Base-by-base conservation (phyloP, 1,139 yeast genomes). In the Candida sp. region DNA sequence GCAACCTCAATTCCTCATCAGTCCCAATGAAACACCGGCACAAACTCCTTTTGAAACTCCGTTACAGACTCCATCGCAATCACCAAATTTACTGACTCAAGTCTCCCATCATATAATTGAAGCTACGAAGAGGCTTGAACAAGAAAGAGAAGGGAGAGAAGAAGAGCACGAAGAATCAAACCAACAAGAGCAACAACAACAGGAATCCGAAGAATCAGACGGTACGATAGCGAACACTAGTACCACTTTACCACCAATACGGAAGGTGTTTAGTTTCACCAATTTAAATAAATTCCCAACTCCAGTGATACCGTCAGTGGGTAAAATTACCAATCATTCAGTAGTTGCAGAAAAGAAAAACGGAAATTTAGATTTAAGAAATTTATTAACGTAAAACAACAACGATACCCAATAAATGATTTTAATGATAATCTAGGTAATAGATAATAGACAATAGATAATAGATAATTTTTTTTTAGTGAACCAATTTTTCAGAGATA, bases 201-300 rank as follows among this genome's bases (percentile, higher is more conserved):
- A n/a, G n/a, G n/a, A n/a, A n/a, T n/a, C n/a, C n/a, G n/a, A n/a
- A n/a, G n/a, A n/a, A n/a, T 9, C 33, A 5, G 19, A 55, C 29
- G 52, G 52, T 35, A 59, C 66, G 46, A 73, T 73, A 37, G 76
- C 78, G 5, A 63, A 66, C 41, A 62, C 63, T 15, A 75, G 77
- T 9, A 71, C 75, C 2, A 64, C 59, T 47, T 62, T 73, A 43
- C 78, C 78, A 4, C 78, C 78, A 4, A 72, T 73, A 39, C 55
- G 77, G 41, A 58, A 70, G 33, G 74, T 73, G 23, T 64, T 72
- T 48, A 62, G 65, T 45, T 66, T 68, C 46, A 57, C 63, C 15
- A 49, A 54, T 6, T 48, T 57, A 40, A 47, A 46, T 22, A 47
- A 45, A 32, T 49, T 45, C 36, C 51, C 52, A n/a, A 23, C 43